Evolutionary conservation across 768 basidiomycete species (phyloP).

Genomic region (Rhizopogon roseolus): DNA sequence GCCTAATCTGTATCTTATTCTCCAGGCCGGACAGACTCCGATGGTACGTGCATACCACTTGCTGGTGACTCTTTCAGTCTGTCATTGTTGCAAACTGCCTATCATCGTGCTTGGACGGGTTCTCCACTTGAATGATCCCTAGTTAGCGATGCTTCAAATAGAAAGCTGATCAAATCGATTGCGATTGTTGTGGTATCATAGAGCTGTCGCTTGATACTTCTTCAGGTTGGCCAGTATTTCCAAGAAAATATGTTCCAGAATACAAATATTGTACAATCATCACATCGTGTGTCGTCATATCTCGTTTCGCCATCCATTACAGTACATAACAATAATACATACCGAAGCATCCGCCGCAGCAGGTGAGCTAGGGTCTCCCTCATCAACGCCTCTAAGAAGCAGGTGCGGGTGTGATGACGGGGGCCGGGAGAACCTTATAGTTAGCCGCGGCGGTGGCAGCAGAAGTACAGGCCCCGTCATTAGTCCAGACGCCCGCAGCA

Average conservation of each 20-base stretch:
- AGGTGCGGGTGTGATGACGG: slow-evolving; percentile 1
- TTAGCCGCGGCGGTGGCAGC: background rate
- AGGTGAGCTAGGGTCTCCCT: background rate
- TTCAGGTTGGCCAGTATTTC: background rate
- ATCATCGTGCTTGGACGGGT: slow-evolving; percentile 50
- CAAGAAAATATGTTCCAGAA: background rate
- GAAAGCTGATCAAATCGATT: background rate
- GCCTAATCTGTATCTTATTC: slow-evolving; percentile 45
- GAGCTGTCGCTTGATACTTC: background rate
- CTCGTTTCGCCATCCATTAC: background rate
- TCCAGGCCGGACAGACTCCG: slow-evolving; percentile 37
- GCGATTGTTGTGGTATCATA: background rate
- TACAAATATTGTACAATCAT: background rate
- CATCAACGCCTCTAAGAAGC: background rate
- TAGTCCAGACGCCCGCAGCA: slow-evolving; percentile 48
- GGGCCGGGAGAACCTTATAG: background rate
- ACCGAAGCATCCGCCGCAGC: no score
- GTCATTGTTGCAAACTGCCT: slow-evolving; percentile 28
- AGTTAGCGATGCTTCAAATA: background rate
- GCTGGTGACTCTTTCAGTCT: background rate
- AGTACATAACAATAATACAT: background rate
- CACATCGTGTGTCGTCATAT: background rate
- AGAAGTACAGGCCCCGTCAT: slow-evolving; percentile 46
- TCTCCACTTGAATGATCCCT: slow-evolving; percentile 13
- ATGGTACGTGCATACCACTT: slow-evolving; percentile 26